These are phyloP conservation scores for Cutaneotrichosporon sp. DNA, from an alignment of 1,284 basidiomycete genomes.

Conservation along the genomic window DNA sequence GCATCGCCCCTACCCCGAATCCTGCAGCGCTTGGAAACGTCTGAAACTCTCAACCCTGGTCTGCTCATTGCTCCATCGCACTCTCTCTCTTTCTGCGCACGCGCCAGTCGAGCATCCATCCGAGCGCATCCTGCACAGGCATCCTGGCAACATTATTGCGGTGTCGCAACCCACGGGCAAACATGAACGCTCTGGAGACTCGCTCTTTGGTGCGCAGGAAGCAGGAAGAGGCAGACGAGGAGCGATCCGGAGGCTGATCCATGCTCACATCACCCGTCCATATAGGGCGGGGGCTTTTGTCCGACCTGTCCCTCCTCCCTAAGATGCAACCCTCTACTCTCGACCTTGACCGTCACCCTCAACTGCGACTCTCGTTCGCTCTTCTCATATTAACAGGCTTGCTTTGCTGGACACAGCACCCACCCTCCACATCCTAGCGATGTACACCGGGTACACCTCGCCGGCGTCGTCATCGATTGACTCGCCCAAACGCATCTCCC, in stretches of 20 bases:
- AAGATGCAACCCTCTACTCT: neutral
- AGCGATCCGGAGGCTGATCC: no score
- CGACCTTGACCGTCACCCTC: neutral
- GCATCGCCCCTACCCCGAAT: neutral
- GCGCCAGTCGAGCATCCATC: neutral
- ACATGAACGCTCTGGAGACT: neutral
- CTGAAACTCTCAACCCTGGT: constrained; percentile 2
- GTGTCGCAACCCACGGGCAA: neutral
- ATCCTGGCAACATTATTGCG: neutral
- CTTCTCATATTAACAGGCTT: neutral
- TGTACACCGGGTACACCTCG: neutral
- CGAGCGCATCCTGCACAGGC: neutral
- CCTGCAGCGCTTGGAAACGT: constrained; percentile 5
- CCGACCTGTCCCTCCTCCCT: neutral
- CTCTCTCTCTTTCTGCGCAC: neutral
- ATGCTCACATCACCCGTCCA: neutral
- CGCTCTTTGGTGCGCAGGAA: neutral
- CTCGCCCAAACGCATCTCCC: neutral
- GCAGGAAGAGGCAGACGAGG: neutral
- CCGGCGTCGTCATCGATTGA: neutral
- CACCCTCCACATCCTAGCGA: neutral
- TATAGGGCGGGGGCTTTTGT: neutral
- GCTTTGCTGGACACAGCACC: neutral
- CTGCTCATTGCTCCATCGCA: constrained; percentile 1
- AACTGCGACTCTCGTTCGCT: neutral